A percentile compares a stretch with the other conserved stretches of the same genome.
These are phyloP conservation scores for Lojkania enalia DNA, from an alignment of 2,329 filamentous ascomycete species.

Conservation along the genomic window DNA sequence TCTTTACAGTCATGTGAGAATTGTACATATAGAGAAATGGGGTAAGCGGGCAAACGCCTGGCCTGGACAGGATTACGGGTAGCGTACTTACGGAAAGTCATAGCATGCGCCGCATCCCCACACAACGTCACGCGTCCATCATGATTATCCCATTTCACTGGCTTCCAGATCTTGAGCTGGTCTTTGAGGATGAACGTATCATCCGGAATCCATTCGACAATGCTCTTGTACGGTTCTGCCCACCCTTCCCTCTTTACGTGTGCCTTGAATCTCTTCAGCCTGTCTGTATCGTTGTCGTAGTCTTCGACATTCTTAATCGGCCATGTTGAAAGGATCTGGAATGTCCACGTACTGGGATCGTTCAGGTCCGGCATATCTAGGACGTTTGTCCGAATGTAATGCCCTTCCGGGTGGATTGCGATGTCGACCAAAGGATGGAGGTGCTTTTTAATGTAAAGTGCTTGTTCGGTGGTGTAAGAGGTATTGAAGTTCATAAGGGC, in stretches of 20 bases:
- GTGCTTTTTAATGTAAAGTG: constrained; percentile 27
- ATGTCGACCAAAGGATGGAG: constrained; percentile 37
- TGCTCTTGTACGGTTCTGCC: constrained; percentile 40
- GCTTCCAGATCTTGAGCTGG: constrained; percentile 42
- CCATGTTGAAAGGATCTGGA: constrained; percentile 41
- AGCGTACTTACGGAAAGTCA: constrained; percentile 42
- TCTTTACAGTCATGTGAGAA: constrained; percentile 23
- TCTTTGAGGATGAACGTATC: constrained; percentile 33
- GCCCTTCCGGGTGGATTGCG: constrained; percentile 35
- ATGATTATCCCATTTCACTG: constrained; percentile 39
- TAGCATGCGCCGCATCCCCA: constrained; percentile 47
- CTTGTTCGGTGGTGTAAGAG: constrained; percentile 29
- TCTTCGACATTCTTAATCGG: constrained; percentile 29
- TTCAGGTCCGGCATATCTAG: constrained; percentile 37
- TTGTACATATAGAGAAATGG: not conserved
- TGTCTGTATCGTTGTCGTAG: constrained; percentile 29
- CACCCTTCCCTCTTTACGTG: constrained; percentile 32
- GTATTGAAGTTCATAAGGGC: constrained; percentile 37
- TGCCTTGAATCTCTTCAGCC: constrained; percentile 30
- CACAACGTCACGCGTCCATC: constrained; percentile 40
- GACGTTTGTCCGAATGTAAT: constrained; percentile 35
- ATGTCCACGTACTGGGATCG: constrained; percentile 41
- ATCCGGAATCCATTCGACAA: constrained; percentile 38
- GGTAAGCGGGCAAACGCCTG: not conserved
- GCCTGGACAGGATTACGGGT: too few species aligned